These are phyloP conservation scores for Monosporascus sp. DNA, from an alignment of 2,329 filamentous ascomycete genomes.

Conservation along the genomic window DNA sequence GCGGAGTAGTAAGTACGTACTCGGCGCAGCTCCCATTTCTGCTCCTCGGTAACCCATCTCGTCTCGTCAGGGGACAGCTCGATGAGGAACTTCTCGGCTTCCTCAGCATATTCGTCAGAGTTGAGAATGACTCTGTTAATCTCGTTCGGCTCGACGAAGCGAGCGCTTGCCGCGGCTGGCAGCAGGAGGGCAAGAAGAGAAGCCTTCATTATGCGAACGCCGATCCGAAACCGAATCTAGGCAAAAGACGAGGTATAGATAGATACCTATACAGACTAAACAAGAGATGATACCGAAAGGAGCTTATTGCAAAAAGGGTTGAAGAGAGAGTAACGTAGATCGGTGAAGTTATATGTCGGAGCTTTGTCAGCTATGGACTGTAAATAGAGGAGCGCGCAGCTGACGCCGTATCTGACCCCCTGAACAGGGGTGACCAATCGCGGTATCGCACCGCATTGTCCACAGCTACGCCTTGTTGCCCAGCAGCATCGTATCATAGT, in stretches of 20 bases:
- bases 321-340: no score
- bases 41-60: slow-evolving; percentile 83
- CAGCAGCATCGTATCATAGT: no score
- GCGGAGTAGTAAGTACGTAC: slow-evolving; percentile 43
- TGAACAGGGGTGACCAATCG: no score
- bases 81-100: slow-evolving; percentile 61
- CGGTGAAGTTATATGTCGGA: no score
- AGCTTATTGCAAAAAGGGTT: no score
- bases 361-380: no score
- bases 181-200: slow-evolving; percentile 51
- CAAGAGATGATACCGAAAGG: no score
- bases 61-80: slow-evolving; percentile 81
- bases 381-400: no score
- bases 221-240: no score
- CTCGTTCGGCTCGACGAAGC: slow-evolving; percentile 51
- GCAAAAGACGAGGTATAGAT: neutral
- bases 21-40: slow-evolving; percentile 87
- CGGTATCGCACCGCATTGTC: no score
- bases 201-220: slow-evolving; percentile 28
- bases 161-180: slow-evolving; percentile 45
- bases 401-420: no score
- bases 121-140: slow-evolving; percentile 44
- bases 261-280: neutral
- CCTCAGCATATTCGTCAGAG: slow-evolving; percentile 30
- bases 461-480: no score